Conservation (phyloP, 768 basidiomycete genomes). For the Suillus luteus region DNA sequence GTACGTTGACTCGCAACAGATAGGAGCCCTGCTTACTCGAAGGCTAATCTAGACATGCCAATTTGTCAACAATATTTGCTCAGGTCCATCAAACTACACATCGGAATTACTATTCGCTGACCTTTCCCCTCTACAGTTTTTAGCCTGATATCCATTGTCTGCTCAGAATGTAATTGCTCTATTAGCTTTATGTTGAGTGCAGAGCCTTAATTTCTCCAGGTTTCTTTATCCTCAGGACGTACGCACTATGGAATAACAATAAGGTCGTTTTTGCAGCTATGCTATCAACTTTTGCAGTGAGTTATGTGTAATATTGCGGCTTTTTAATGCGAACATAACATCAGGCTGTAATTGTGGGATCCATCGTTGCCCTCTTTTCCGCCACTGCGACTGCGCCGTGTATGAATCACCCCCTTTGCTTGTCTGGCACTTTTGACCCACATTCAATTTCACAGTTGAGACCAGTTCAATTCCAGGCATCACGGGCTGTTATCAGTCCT, state of each 20-base stretch:
- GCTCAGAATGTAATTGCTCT: conserved; percentile 9
- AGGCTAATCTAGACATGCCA: conserved; percentile 5
- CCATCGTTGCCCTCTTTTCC: background rate
- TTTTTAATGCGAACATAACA: background rate
- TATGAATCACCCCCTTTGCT: background rate
- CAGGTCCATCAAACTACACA: background rate
- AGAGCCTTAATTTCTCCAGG: background rate
- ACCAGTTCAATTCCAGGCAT: background rate
- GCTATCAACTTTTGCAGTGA: conserved; percentile 8
- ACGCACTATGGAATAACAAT: conserved; percentile 7
- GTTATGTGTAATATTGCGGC: background rate
- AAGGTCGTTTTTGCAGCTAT: background rate
- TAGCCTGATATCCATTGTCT: conserved; percentile 7
- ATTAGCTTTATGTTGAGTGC: background rate
- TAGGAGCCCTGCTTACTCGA: background rate
- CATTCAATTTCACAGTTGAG: background rate
- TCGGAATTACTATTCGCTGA: background rate
- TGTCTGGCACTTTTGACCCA: background rate
- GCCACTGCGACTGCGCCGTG: background rate
- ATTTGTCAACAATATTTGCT: conserved; percentile 5
- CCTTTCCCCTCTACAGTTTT: conserved; percentile 1
- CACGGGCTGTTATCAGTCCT: background rate
- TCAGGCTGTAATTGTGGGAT: background rate
- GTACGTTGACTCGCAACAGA: background rate
- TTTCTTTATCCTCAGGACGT: conserved; percentile 12